phyloP scores from a whole-genome alignment of 257 asterid species.

The Ajuga chamaepitys region DNA sequence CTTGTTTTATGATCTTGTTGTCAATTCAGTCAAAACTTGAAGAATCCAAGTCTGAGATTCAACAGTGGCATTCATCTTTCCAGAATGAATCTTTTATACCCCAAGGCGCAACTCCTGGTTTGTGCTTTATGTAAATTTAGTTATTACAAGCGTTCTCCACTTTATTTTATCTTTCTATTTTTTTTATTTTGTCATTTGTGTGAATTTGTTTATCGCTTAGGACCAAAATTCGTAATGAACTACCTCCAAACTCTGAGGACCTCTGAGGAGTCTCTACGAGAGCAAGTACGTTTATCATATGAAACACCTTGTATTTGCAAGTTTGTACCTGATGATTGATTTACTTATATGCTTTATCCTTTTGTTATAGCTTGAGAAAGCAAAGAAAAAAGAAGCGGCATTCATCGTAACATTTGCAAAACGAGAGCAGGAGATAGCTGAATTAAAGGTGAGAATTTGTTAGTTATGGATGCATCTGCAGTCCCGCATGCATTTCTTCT shows the following conservation, averaged over 20 bases:
- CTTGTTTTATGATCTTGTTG: constrained; percentile 4
- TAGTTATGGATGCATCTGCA: background rate
- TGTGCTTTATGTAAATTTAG: constrained; percentile 18
- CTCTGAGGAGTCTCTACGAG: constrained; percentile 85
- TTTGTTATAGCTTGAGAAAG: constrained; percentile 69
- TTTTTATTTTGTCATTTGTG: background rate
- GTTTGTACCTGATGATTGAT: constrained; percentile 2
- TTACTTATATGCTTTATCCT: background rate
- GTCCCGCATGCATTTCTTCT: background rate
- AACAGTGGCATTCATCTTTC: constrained; percentile 88
- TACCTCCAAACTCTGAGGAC: constrained; percentile 77
- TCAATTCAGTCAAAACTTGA: constrained; percentile 62
- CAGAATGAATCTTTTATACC: constrained; percentile 68
- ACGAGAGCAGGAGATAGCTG: constrained; percentile 99
- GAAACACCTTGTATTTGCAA: background rate
- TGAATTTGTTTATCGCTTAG: constrained; percentile 29
- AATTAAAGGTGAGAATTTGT: constrained; percentile 64
- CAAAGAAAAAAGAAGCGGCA: constrained; percentile 95
- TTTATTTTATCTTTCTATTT: background rate
- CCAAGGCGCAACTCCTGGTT: constrained; percentile 72
- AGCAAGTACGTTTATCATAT: constrained; percentile 54
- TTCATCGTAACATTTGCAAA: constrained; percentile 94
- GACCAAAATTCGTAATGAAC: constrained; percentile 56
- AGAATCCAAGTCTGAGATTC: constrained; percentile 78
- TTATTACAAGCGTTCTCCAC: background rate